These are phyloP conservation scores for Larix kaempferi DNA, from an alignment of 75 land plant genomes.

Conservation along the genomic window DNA sequence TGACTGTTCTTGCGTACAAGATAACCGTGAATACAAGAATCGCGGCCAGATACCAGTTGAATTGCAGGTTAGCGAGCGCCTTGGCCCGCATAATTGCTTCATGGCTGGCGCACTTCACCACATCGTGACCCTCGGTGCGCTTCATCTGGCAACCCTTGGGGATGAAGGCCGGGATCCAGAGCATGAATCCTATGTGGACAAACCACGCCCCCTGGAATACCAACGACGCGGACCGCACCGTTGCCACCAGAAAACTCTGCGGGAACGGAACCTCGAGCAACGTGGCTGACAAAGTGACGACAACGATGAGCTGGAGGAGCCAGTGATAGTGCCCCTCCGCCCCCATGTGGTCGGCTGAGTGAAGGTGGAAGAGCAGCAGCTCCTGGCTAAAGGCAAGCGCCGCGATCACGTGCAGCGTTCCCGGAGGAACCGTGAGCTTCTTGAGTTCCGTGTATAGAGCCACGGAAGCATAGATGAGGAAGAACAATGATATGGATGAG, in stretches of 20 bases:
- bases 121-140: constrained; percentile 53
- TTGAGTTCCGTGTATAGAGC: constrained; percentile 48
- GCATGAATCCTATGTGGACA: constrained; percentile 57
- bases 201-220: constrained; percentile 62
- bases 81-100: constrained; percentile 46
- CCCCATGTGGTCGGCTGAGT: constrained; percentile 66
- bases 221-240: constrained; percentile 40
- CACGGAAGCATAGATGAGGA: constrained; percentile 45
- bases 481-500: constrained; percentile 60
- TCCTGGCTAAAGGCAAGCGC: constrained; percentile 56
- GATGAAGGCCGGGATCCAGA: constrained; percentile 58
- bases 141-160: constrained; percentile 53
- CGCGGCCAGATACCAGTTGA: constrained; percentile 54
- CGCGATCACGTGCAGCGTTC: constrained; percentile 29
- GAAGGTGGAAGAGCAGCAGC: constrained; percentile 68
- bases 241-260: constrained; percentile 23
- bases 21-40: constrained; percentile 20
- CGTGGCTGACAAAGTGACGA: constrained; percentile 31
- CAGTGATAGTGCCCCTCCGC: constrained; percentile 76
- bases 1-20: constrained; percentile 14
- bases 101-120: constrained; percentile 37
- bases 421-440: neutral
- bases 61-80: constrained; percentile 59
- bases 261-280: constrained; percentile 26
- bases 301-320: constrained; percentile 60